Conservation (phyloP, 441 rosid genomes). For the Mallotus repandus region DNA sequence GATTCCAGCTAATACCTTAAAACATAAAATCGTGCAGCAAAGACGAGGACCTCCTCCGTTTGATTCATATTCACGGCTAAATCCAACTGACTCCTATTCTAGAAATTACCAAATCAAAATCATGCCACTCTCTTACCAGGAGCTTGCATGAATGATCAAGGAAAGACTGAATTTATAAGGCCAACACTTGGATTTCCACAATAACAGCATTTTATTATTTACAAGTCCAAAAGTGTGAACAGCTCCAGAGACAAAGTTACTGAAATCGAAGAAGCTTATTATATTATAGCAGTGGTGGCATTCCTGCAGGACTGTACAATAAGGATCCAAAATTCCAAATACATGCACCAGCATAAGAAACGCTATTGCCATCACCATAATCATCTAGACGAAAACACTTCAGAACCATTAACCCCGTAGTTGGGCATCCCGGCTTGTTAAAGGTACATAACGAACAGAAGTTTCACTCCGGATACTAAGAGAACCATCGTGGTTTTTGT, state of each 20-base stretch:
- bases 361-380: neutral
- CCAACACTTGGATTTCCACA: too few relatives aligned
- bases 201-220: neutral
- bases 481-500: slow-evolving; percentile 69
- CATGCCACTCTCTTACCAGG: neutral
- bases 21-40: too few relatives aligned
- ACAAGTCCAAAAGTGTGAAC: neutral
- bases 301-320: slow-evolving; percentile 5
- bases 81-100: too few relatives aligned
- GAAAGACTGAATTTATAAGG: neutral
- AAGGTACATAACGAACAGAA: slow-evolving; percentile 84
- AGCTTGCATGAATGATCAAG: neutral
- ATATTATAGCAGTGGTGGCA: neutral
- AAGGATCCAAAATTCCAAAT: neutral
- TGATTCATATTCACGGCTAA: too few relatives aligned
- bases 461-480: slow-evolving; percentile 57
- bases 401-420: slow-evolving; percentile 41
- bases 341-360: neutral
- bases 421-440: slow-evolving; percentile 83
- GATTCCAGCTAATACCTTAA: too few relatives aligned
- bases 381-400: neutral
- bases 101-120: too few relatives aligned
- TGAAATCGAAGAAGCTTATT: neutral
- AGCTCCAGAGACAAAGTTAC: neutral
- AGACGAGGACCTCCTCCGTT: too few relatives aligned